A percentile compares a stretch with the other conserved stretches of the same genome.
These are phyloP conservation scores for Ensete glaucum DNA, from an alignment of 176 grass and related monocot genomes.

Conservation along the genomic window DNA sequence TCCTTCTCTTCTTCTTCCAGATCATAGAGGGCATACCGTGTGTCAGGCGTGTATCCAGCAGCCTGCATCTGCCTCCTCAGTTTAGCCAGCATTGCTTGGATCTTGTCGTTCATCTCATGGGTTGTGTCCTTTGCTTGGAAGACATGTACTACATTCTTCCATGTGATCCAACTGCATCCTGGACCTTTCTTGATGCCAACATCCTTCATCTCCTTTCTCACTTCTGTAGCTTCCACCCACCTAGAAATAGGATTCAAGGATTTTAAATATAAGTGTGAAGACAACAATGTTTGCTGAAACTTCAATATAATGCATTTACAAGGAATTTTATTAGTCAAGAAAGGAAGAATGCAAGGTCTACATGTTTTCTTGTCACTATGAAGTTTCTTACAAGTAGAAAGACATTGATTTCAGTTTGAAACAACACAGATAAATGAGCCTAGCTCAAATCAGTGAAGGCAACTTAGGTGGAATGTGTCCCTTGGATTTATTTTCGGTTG, in stretches of 20 bases:
- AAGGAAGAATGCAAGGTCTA: background rate
- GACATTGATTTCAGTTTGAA: background rate
- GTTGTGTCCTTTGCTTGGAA: conserved; percentile 77
- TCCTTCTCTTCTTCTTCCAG: conserved; percentile 91
- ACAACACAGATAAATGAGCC: background rate
- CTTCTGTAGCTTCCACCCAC: conserved; percentile 67
- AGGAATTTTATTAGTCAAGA: background rate
- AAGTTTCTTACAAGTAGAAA: background rate
- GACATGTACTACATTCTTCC: conserved; percentile 67
- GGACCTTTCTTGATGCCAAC: conserved; percentile 71
- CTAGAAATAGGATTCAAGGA: conserved; percentile 25
- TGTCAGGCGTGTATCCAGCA: conserved; percentile 61
- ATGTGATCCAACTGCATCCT: conserved; percentile 76
- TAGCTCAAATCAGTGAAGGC: background rate
- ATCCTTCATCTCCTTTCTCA: conserved; percentile 63
- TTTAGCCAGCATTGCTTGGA: conserved; percentile 48
- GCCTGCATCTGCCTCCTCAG: conserved; percentile 57
- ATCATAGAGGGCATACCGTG: conserved; percentile 59
- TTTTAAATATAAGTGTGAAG: too few relatives aligned
- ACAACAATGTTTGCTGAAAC: background rate
- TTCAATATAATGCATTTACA: background rate
- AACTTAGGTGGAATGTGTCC: background rate
- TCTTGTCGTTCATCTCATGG: conserved; percentile 58
- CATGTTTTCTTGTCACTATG: background rate
- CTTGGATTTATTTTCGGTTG: background rate